Base-by-base conservation (phyloP, 2,329 filamentous ascomycete genomes). In the Colletotrichum endophyticum region DNA sequence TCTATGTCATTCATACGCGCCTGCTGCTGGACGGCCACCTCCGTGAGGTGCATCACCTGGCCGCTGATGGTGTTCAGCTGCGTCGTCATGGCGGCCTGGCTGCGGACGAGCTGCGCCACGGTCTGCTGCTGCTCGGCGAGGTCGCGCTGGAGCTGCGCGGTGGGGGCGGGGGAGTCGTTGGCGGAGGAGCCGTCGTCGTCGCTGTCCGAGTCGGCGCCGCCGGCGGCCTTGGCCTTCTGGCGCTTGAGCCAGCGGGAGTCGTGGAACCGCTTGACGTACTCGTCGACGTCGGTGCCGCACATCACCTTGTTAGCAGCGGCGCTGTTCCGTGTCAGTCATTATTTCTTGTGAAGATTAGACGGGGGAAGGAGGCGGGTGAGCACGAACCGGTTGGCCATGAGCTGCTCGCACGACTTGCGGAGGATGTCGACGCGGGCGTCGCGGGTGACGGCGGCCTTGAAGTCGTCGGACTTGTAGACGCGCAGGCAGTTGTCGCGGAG, bases 171-270 rank as follows among this genome's bases (percentile, higher is more conserved):
- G 16, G 19, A 5, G 9, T 6, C 27, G 27, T 32, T 30, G 27
- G 19, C 15, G 57, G 28, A n/a, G 12, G 19, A 1, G 57, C 57
- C 27, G 8, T 30, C 57, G 6, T 27, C 57, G 16, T 61, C 28
- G 25, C 28, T 27, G 6, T 62, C 28, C 11, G 28, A 8, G 12
- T 62, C 34, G 8, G 19, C 32, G 3, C 2, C 1, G 15, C 15
- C n/a, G 22, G 22, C 32, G 32, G 30, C 13, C 15, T 32, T 22
- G 15, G 30, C 9, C 3, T 62, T 49, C 25, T n/a, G 56, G n/a
- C 53, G 30, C 34, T 69, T 69, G 12, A 19, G 27, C 67, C 67
- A 70, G 9, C 57, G 67, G 19, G 25, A n/a, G 62, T 75, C 72
- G 22, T 75, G 72, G 61, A 75, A 75, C 19, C 61, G 68, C 30